Percentiles rank a stretch among this genome's conserved stretches.
phyloP scores from a whole-genome alignment of 2,329 filamentous ascomycete genomes.

The Epichloe glyceriae region DNA sequence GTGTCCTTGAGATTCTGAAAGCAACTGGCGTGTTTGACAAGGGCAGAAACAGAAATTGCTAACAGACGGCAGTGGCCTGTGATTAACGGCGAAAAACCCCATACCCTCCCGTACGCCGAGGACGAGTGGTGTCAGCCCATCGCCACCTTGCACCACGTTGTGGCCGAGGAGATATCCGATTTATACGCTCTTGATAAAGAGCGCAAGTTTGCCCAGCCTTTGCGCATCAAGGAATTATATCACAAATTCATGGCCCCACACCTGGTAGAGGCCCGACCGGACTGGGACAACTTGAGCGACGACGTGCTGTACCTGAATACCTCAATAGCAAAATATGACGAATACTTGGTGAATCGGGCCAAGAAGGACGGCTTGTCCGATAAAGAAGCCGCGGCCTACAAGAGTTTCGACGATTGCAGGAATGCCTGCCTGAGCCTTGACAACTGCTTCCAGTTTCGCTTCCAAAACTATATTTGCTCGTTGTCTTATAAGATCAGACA shows the following conservation, averaged over 20 bases:
- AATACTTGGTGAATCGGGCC: constrained; percentile 18
- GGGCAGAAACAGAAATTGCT: background rate
- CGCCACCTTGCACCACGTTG: constrained; percentile 43
- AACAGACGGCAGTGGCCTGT: constrained; percentile 32
- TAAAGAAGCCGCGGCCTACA: constrained; percentile 28
- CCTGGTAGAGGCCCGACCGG: constrained; percentile 24
- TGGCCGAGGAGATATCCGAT: constrained; percentile 33
- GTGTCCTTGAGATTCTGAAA: constrained; percentile 9
- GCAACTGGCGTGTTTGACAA: too few species aligned
- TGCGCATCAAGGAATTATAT: constrained; percentile 36
- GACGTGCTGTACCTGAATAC: constrained; percentile 28
- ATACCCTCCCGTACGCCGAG: constrained; percentile 32
- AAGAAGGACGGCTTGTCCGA: constrained; percentile 21
- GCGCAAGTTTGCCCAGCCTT: constrained; percentile 19
- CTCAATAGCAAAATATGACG: constrained; percentile 16
- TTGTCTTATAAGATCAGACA: constrained; percentile 23
- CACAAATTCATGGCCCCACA: constrained; percentile 29
- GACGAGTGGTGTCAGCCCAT: constrained; percentile 43
- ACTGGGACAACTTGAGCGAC: constrained; percentile 43
- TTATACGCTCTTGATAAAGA: constrained; percentile 39
- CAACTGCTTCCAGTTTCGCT: constrained; percentile 30
- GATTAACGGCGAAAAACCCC: constrained; percentile 42
- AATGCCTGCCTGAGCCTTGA: constrained; percentile 27
- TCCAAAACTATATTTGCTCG: constrained; percentile 24
- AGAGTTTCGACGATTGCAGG: constrained; percentile 29